A percentile compares a stretch with the other conserved stretches of the same genome.
phyloP scores from a whole-genome alignment of 2,329 filamentous ascomycete genomes.

The Fusarium zealandicum region DNA sequence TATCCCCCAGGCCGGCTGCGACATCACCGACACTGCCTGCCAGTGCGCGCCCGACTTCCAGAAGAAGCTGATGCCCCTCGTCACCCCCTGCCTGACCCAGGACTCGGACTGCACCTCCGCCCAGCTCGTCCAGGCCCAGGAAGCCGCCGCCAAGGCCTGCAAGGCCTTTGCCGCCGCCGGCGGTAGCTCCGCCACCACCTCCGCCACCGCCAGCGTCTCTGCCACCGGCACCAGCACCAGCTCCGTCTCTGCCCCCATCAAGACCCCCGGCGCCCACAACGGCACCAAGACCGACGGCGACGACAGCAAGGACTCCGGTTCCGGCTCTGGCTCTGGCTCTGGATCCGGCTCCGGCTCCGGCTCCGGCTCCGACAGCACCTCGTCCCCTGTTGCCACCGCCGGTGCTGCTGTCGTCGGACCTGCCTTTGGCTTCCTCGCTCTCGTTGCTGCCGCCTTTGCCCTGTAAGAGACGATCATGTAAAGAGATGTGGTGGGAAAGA shows the following conservation, averaged over 20 bases:
- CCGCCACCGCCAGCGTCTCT: slow-evolving; percentile 21
- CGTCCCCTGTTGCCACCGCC: slow-evolving; percentile 24
- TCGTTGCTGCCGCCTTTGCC: slow-evolving; percentile 44
- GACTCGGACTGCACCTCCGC: slow-evolving; percentile 42
- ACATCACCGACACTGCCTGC: slow-evolving; percentile 48
- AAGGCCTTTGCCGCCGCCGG: slow-evolving; percentile 32
- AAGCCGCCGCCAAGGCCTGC: slow-evolving; percentile 45
- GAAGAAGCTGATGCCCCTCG: slow-evolving; percentile 40
- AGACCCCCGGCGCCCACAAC: slow-evolving; percentile 2
- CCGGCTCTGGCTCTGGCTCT: neutral
- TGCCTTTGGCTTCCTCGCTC: slow-evolving; percentile 43
- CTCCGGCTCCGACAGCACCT: slow-evolving; percentile 2
- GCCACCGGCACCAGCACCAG: slow-evolving; percentile 11
- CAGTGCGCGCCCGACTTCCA: slow-evolving; percentile 48
- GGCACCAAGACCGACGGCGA: neutral
- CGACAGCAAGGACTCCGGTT: neutral
- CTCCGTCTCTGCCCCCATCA: slow-evolving; percentile 20
- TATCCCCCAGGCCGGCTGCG: slow-evolving; percentile 49
- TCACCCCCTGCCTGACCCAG: slow-evolving; percentile 44
- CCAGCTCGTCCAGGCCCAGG: slow-evolving; percentile 45
- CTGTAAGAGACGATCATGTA: slow-evolving; percentile 40
- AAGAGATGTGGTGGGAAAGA: neutral
- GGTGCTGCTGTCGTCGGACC: slow-evolving; percentile 40
- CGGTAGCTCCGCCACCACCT: too few species aligned
- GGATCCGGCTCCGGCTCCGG: slow-evolving; percentile 2